Base-by-base conservation (phyloP, 306 rosid species). In the Medicago lupulina region DNA sequence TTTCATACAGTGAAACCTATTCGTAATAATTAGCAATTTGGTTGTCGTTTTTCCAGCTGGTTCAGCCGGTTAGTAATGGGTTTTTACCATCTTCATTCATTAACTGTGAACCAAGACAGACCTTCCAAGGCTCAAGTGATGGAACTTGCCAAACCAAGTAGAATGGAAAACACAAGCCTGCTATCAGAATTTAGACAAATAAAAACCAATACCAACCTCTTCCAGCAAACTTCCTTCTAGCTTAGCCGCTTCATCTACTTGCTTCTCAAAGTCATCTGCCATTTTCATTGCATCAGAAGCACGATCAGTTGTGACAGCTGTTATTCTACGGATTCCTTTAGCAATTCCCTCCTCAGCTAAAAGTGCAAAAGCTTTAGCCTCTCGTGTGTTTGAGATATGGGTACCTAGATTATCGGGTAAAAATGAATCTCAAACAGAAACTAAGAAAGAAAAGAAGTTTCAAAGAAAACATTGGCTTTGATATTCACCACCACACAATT, bases 291-390 rank as follows among this genome's bases (percentile, higher is more conserved):
- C 96, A 55, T 86, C 85, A 46, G 40, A 64, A 78, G 99, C 99
- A 79, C 44, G 60, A 40, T 81, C 89, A 79, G 97, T 87, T 62
- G 99, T 95, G 67, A 95, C 99, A 73, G 99, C 99, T 55, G 97
- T 95, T 83, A 95, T 88, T 80, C 99, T 90, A 66, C 99, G 93
- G 7, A 90, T 75, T 43, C 99, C 99, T 76, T 95, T 95, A 1
- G 99, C 99, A 85, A 92, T 90, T 71, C 99, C 97, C 86, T 95
- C 99, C 87, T 92, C 97, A 23, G 99, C 91, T 83, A 95, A 64
- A 82, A 95, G 93, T 12, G 96, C 99, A 88, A 95, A 95, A 49
- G 91, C 93, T 82, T 89, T 88, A 2, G 99, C 99, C 80, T 95
- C 97, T 53, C 96, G 83, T 40, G 99, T 95, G 81, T 95, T 95